Conservation (phyloP, 805 yeast species). For the Nematodospora valgi region DNA sequence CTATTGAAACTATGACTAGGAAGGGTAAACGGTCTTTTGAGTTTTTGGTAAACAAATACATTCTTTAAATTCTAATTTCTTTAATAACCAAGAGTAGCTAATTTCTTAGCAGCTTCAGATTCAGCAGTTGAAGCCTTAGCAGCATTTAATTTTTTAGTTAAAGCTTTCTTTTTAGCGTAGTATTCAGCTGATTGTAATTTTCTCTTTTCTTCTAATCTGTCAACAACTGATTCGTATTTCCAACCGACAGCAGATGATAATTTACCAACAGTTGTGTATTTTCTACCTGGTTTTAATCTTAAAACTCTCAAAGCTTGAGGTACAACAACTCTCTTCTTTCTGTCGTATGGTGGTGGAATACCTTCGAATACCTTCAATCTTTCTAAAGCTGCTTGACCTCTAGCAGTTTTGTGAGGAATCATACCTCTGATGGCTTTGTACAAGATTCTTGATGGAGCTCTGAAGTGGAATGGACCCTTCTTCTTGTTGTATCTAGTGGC, state of each 20-base stretch:
- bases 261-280: conserved; percentile 97
- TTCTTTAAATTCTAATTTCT: conserved; percentile 13
- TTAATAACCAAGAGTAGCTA: conserved; percentile 98
- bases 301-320: conserved; percentile 99
- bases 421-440: conserved; percentile 99
- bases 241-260: conserved; percentile 97
- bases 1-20: no score
- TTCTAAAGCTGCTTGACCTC: conserved; percentile 99
- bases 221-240: conserved; percentile 98
- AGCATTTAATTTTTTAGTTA: conserved; percentile 84
- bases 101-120: conserved; percentile 86
- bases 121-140: conserved; percentile 87
- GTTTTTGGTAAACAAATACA: no score
- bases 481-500: conserved; percentile 98
- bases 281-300: conserved; percentile 99
- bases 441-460: conserved; percentile 99
- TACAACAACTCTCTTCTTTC: conserved; percentile 99
- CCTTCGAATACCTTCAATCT: conserved; percentile 99
- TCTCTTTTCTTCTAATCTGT: conserved; percentile 98
- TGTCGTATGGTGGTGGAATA: conserved; percentile 99
- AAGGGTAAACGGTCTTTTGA: no score
- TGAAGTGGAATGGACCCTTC: conserved; percentile 99
- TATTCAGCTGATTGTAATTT: conserved; percentile 98
- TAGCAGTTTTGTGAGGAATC: conserved; percentile 99
- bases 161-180: conserved; percentile 98